Evolutionary conservation across 805 yeast genomes (phyloP).

Genomic region (Yamadazyma endophytica): DNA sequence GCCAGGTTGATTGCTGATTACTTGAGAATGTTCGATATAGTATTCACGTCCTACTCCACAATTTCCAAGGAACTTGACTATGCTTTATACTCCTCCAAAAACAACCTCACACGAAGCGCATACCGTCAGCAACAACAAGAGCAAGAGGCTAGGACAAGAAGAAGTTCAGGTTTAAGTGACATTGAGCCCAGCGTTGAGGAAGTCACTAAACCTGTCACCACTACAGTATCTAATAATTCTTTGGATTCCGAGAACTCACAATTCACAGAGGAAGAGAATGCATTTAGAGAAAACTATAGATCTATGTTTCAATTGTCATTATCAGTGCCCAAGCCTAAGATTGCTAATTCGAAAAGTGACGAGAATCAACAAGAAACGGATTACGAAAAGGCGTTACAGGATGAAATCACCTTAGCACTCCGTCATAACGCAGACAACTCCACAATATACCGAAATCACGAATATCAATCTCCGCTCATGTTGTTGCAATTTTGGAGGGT

Average conservation of each 20-base stretch:
- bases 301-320: constrained; percentile 24
- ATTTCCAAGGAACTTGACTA: constrained; percentile 74
- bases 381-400: constrained; percentile 28
- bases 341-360: constrained; percentile 20
- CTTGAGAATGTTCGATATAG: constrained; percentile 64
- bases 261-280: not conserved
- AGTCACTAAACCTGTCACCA: too few relatives aligned
- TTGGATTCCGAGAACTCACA: not conserved
- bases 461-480: constrained; percentile 79
- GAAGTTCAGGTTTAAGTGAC: too few relatives aligned
- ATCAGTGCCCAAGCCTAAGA: constrained; percentile 19
- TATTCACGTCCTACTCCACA: constrained; percentile 71
- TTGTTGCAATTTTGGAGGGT: constrained; percentile 85
- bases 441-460: constrained; percentile 25
- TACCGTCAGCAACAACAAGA: too few relatives aligned
- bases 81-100: constrained; percentile 65
- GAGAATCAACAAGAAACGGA: constrained; percentile 22
- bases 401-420: constrained; percentile 26
- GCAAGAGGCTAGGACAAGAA: too few relatives aligned
- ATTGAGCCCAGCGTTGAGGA: too few relatives aligned
- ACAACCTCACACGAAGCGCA: constrained; percentile 42
- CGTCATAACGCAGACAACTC: constrained; percentile 23
- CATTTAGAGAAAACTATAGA: constrained; percentile 16
- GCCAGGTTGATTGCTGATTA: constrained; percentile 47
- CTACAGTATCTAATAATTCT: too few relatives aligned